These are phyloP conservation scores for Saturnispora diversa DNA, from an alignment of 805 yeast genomes.

Conservation along the genomic window DNA sequence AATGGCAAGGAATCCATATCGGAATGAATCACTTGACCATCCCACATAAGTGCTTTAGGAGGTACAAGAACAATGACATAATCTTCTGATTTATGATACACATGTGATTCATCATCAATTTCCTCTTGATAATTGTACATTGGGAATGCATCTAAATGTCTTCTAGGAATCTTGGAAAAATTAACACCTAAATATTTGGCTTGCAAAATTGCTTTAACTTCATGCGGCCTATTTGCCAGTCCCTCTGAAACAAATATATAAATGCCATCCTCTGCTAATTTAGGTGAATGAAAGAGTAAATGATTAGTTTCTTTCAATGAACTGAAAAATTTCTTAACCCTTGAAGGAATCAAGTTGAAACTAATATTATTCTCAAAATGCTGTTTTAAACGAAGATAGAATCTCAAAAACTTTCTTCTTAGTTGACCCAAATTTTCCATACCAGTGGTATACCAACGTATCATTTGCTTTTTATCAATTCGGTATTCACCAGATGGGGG, in stretches of 20 bases:
- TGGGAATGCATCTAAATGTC: slow-evolving; percentile 27
- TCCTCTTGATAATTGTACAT: slow-evolving; percentile 20
- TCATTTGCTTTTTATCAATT: slow-evolving; percentile 34
- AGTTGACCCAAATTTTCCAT: slow-evolving; percentile 66
- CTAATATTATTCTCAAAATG: slow-evolving; percentile 68
- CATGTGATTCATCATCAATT: slow-evolving; percentile 13
- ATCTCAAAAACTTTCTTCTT: slow-evolving; percentile 76
- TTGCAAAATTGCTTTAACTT: slow-evolving; percentile 37
- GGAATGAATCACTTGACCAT: slow-evolving; percentile 57
- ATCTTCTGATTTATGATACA: slow-evolving; percentile 29
- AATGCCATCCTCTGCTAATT: slow-evolving; percentile 64
- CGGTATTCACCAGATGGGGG: slow-evolving; percentile 38
- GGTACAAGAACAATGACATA: slow-evolving; percentile 71
- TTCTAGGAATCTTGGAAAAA: slow-evolving; percentile 28
- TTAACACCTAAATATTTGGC: slow-evolving; percentile 48
- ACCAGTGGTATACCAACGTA: slow-evolving; percentile 60
- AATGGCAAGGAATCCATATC: slow-evolving; percentile 40
- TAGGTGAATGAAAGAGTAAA: slow-evolving; percentile 60
- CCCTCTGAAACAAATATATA: slow-evolving; percentile 72
- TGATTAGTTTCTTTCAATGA: slow-evolving; percentile 60
- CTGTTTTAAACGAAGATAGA: slow-evolving; percentile 56
- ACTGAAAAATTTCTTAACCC: slow-evolving; percentile 44
- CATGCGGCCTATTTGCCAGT: slow-evolving; percentile 35
- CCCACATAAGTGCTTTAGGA: slow-evolving; percentile 84
- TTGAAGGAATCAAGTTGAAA: slow-evolving; percentile 46